Evolutionary conservation across 2,329 filamentous ascomycete species (phyloP).

Genomic region (Niveomyces coronatus): DNA sequence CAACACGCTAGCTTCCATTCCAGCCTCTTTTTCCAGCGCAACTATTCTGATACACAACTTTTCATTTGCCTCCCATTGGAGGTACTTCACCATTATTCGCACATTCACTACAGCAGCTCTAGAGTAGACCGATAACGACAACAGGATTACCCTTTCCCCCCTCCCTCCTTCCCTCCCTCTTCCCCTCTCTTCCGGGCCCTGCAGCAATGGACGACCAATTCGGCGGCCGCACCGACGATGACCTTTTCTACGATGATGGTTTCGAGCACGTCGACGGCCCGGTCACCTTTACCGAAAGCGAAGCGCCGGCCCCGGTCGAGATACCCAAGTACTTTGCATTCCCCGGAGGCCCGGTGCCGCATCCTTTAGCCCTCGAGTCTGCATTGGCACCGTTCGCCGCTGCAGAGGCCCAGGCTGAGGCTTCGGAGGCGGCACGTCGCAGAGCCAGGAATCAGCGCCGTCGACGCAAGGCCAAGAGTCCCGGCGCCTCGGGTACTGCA

Average conservation of each 20-base stretch:
- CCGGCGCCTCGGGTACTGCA: constrained; percentile 10
- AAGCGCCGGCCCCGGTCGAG: constrained; percentile 3
- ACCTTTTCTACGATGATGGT: constrained; percentile 53
- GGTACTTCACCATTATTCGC: too few relatives aligned
- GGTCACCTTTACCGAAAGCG: constrained; percentile 14
- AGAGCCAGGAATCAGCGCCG: constrained; percentile 3
- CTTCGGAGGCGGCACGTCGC: too few relatives aligned
- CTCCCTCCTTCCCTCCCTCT: not conserved
- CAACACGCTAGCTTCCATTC: too few relatives aligned
- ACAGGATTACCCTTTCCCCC: too few relatives aligned
- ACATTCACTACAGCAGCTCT: too few relatives aligned
- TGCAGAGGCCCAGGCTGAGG: constrained; percentile 6
- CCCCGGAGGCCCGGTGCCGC: not conserved
- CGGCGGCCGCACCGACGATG: constrained; percentile 49
- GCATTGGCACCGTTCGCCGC: constrained; percentile 6
- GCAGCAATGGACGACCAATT: constrained; percentile 49
- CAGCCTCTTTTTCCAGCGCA: too few relatives aligned
- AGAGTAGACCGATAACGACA: too few relatives aligned
- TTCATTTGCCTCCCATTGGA: too few relatives aligned
- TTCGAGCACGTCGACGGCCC: constrained; percentile 43
- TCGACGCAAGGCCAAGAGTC: constrained; percentile 5
- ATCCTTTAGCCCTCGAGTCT: constrained; percentile 6
- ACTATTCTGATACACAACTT: too few relatives aligned
- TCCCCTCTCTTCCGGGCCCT: not conserved
- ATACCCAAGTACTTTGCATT: constrained; percentile 7